Evolutionary conservation across 2,329 filamentous ascomycete genomes (phyloP), one percentile per base, ranked within the genome.

Genomic region (Pseudocercospora crystallina): DNA sequence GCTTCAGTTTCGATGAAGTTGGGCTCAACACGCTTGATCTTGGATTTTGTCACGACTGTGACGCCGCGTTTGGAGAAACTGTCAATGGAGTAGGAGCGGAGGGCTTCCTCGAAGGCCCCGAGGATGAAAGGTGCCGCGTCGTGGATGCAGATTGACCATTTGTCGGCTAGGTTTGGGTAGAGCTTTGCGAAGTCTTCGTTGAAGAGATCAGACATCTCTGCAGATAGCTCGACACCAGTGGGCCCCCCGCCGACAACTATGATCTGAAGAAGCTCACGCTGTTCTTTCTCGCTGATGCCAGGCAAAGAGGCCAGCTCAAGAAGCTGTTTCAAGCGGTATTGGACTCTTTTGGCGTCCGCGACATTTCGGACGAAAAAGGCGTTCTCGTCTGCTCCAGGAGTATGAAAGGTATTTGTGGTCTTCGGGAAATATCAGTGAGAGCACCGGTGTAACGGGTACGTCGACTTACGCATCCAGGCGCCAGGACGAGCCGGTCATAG

Each of bases 191-290:
- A 62, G 37, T 72, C 70, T 5, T 69, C 59, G 11, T 71, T 58
- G 52, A 69, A 71, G 2, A 76, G 64, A 47, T 76, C 74, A 34
- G 66, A 71, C 12, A 76, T 60, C 53, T 76, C 73, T 7, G 73
- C 73, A 1, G 73, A 69, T 2, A 74, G 61, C 49, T 74, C 72
- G 33, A 75, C 69, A 20, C 72, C 73, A 5, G 69, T 72, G 1
- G 73, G 68, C 5, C 73, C 72, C n/a, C 72, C 72, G 31, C 72
- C 73, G 1, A 75, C 68, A 35, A 75, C 66, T 33, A 68, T 62
- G 39, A 74, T 67, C 46, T 67, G 69, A 13, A 71, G 65, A 4
- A 69, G 62, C 11, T 65, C 66, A 14, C 62, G 62, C 47, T 68
- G 69, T 49, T 63, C 54, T 33, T 62, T 51, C 2, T 65, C 62